Evolutionary conservation across 768 basidiomycete species (phyloP), one percentile per base, ranked within the genome.

Genomic region (Crepidotus variabilis): DNA sequence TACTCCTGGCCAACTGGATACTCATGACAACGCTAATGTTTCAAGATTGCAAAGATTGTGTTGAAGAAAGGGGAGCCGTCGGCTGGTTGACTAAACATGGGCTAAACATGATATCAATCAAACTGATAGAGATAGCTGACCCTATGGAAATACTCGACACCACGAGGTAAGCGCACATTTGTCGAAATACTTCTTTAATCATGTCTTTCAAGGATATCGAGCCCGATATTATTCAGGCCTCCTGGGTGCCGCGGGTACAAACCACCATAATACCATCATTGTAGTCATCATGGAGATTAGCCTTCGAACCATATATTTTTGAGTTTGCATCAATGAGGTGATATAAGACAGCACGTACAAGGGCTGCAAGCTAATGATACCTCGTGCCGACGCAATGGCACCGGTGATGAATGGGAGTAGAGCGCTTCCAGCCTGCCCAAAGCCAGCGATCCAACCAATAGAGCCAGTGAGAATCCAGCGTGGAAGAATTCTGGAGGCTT

Each of bases 361-460:
- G 6, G 86, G 86, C 60, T 86, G 84, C 55, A 88, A 65, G 58
- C 76, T 79, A 55, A 74, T 71, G 45, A 88, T 87, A 0, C 81
- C 88, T 36, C 83, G 79, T 57, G 76, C 82, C 22, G 77, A 76
- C 6, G 89, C 81, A 22, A 92, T 78, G 1, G 83, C 78, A 21
- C 89, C 88, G 0, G 86, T 86, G 58, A 90, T 77, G 61, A 92
- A 90, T 0, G 90, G 89, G 4, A 91, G 63, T 6, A 87, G 59
- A 0, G 89, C 89, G 43, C 84, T 83, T 16, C 90, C 90, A 2
- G 87, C 83, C 64, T 87, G 85, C 0, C 90, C 88, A 32, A 84
- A 78, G 3, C 81, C 83, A 6, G 84, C 83, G 28, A 86, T 84
- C 85, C 84, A 87, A 8, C 85, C 86, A 34, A 87, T 83, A 10